Evolutionary conservation across 306 rosid genomes (phyloP), one percentile per base, ranked within the genome.

Genomic region (Vicia faba): DNA sequence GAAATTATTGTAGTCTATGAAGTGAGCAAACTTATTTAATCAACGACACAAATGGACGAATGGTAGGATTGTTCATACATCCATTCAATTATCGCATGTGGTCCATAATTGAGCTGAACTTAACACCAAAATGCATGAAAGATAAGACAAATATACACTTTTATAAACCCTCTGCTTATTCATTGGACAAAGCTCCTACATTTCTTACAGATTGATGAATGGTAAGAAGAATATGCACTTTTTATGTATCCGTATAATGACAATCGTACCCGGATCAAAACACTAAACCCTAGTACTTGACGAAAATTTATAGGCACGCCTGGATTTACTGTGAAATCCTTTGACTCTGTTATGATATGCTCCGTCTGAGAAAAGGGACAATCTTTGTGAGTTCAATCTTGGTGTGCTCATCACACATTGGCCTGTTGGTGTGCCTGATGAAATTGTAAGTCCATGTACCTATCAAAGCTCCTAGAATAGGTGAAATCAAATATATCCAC

Each of bases 381-480:
- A 61, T 46, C 53, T n/a, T 46, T 3, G 53, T 7, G 9, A 46
- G 20, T 11, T 46, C 57, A 19, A 19, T 81, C 72, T 78, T 68
- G 18, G 87, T 84, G 64, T 84, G 77, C 78, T 85, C 90, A 4
- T 14, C 63, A 7, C 80, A 71, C 36, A 78, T 53, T 11, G 96
- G 83, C 75, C 87, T 89, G 61, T 85, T 77, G 0, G 87, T 84
- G 77, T 80, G 79, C 11, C 96, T 78, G 7, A 89, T 71, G 18
- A 78, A 28, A 66, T 81, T 86, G 51, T 92, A 89, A 1, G 68
- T 74, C 89, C 78, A 83, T 11, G 89, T 84, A 35, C 96, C 98
- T 0, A 78, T 31, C 15, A 79, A 25, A 3, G 98, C 98, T 3
- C 96, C 98, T 2, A 80, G 46, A 18, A 18, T 74, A 0, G 98